Conservation (phyloP, 2,329 filamentous ascomycete genomes). For the Dactylellina parvicollis region DNA sequence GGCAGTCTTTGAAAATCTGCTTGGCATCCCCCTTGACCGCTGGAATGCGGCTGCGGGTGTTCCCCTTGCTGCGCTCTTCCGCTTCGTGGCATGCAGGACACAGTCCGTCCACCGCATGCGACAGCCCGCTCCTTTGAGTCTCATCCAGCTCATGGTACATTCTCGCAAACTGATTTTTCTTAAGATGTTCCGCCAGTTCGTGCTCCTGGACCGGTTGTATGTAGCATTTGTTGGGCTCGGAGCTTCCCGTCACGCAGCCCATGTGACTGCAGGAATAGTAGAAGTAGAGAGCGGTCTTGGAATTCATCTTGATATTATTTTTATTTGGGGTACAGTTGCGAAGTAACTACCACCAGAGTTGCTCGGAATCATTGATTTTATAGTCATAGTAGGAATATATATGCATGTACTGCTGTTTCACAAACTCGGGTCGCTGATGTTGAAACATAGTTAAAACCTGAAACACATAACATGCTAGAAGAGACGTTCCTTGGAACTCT, state of each 20-base stretch:
- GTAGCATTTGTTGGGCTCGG: conserved; percentile 17
- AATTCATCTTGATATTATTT: neutral
- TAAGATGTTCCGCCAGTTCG: conserved; percentile 23
- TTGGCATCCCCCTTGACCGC: conserved; percentile 10
- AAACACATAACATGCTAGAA: conserved; percentile 22
- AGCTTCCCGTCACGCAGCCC: conserved; percentile 18
- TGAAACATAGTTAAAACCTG: no score
- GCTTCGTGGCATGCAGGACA: conserved; percentile 29
- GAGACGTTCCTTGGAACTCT: conserved; percentile 34
- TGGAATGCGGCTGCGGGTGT: conserved; percentile 6
- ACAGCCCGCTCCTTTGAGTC: conserved; percentile 1
- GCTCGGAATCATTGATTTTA: no score
- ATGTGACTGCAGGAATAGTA: conserved; percentile 41
- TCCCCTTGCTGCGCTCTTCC: conserved; percentile 6
- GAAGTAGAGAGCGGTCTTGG: conserved; percentile 30
- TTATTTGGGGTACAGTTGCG: no score
- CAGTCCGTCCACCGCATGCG: conserved; percentile 16
- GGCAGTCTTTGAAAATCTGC: neutral
- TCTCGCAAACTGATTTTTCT: conserved; percentile 19
- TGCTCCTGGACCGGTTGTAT: conserved; percentile 18
- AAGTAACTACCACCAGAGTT: no score
- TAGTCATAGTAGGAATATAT: no score
- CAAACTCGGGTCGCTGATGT: no score
- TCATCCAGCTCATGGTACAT: conserved; percentile 26
- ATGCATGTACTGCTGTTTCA: no score